Evolutionary conservation across 2,329 filamentous ascomycete genomes (phyloP).

Genomic region (Aspergillus piperis): DNA sequence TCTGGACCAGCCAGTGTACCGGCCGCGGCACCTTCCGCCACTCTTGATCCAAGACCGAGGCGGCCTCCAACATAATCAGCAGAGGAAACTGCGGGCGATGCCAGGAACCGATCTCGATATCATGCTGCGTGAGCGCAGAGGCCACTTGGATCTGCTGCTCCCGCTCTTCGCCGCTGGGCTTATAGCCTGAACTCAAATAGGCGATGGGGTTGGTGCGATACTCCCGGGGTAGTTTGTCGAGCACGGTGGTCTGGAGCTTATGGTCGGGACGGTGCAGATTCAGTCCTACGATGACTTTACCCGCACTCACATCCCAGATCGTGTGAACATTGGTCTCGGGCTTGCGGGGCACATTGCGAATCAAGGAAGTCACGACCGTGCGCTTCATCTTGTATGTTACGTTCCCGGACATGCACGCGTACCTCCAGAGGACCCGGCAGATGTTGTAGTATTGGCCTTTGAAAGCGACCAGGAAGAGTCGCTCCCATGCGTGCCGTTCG

Average conservation of each 20-base stretch:
- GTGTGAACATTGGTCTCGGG: constrained; percentile 22
- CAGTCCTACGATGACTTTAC: constrained; percentile 39
- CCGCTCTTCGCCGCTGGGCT: constrained; percentile 24
- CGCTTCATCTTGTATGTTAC: constrained; percentile 39
- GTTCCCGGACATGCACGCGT: constrained; percentile 44
- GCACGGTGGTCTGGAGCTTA: constrained; percentile 13
- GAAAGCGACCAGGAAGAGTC: constrained; percentile 48
- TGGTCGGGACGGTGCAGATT: constrained; percentile 21
- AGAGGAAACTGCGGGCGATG: constrained; percentile 29
- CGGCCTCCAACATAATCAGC: constrained; percentile 38
- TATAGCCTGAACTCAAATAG: constrained; percentile 25
- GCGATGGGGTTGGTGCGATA: constrained; percentile 30
- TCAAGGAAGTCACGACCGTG: constrained; percentile 33
- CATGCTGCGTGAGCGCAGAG: constrained; percentile 29
- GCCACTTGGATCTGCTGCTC: constrained; percentile 31
- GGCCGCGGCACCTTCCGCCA: constrained; percentile 32
- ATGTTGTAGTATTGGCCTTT: constrained; percentile 42
- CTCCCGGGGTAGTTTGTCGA: constrained; percentile 27
- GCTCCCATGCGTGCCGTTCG: constrained; percentile 32
- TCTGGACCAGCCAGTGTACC: constrained; percentile 33
- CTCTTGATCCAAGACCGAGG: constrained; percentile 33
- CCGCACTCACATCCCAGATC: constrained; percentile 23
- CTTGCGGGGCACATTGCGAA: constrained; percentile 24
- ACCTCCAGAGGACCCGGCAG: constrained; percentile 50
- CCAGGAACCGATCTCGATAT: constrained; percentile 28